Evolutionary conservation across 1,284 basidiomycete genomes (phyloP).

Genomic region (Tremellales sp.): DNA sequence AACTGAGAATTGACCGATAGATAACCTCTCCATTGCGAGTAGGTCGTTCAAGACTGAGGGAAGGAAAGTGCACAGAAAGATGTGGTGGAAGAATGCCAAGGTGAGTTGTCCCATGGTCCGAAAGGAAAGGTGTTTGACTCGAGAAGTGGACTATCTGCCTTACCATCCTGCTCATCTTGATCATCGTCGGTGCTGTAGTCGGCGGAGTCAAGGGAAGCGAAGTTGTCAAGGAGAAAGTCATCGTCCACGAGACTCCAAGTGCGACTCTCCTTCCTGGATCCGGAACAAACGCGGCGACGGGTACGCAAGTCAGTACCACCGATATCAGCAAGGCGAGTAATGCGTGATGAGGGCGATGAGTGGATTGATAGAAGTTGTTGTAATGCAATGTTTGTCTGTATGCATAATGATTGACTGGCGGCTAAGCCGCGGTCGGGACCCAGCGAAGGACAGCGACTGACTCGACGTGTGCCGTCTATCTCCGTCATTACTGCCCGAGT

Average conservation of each 20-base stretch:
- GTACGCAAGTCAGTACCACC: too few species aligned
- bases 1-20: neutral
- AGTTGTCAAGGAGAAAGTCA: conserved; percentile 4
- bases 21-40: conserved; percentile 8
- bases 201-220: conserved; percentile 22
- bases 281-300: too few species aligned
- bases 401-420: too few species aligned
- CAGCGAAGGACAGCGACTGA: conserved; percentile 48
- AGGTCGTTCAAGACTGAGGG: conserved; percentile 20
- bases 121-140: too few species aligned
- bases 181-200: conserved; percentile 17
- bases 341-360: too few species aligned
- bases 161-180: conserved; percentile 18
- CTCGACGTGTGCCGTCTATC: conserved; percentile 39
- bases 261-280: too few species aligned
- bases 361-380: too few species aligned
- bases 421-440: too few species aligned
- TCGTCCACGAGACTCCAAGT: too few species aligned
- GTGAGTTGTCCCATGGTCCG: conserved; percentile 14
- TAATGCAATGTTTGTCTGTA: too few species aligned
- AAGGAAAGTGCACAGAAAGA: conserved; percentile 15
- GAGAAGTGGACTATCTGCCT: conserved; percentile 30
- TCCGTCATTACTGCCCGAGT: neutral
- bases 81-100: conserved; percentile 36
- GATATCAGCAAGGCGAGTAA: too few species aligned